Percentiles rank a stretch among this genome's conserved stretches.
Evolutionary conservation across 176 grass and related monocot genomes (phyloP).

Genomic region (Luzula sylvatica): DNA sequence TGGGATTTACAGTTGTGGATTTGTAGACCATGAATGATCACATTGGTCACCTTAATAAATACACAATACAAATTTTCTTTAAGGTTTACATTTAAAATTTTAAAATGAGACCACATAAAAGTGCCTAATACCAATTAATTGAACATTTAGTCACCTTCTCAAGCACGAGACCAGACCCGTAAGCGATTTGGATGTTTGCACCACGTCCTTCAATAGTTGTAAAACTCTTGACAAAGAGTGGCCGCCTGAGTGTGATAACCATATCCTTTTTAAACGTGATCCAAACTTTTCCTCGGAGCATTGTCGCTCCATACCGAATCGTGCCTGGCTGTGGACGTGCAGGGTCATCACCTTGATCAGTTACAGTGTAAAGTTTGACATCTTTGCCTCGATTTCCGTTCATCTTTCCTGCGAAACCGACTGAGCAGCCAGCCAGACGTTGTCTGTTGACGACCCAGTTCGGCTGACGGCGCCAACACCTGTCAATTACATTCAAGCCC

Average conservation of each 20-base stretch:
- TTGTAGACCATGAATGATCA: slow-evolving; percentile 75
- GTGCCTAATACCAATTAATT: too few relatives aligned
- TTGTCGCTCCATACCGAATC: slow-evolving; percentile 60
- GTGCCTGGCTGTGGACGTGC: slow-evolving; percentile 40
- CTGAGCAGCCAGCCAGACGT: slow-evolving; percentile 47
- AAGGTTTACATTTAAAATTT: too few relatives aligned
- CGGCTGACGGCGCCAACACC: slow-evolving; percentile 18
- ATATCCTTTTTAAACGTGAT: slow-evolving; percentile 50
- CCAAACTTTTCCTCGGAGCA: slow-evolving; percentile 68
- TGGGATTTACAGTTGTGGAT: slow-evolving; percentile 35
- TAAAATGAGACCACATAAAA: too few relatives aligned
- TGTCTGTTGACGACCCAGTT: slow-evolving; percentile 52
- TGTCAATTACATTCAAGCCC: slow-evolving; percentile 28
- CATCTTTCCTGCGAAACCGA: slow-evolving; percentile 72
- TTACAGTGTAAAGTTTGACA: slow-evolving; percentile 37
- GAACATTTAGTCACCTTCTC: too few relatives aligned
- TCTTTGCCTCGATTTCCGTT: slow-evolving; percentile 35
- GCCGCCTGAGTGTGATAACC: slow-evolving; percentile 49
- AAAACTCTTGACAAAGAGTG: too few relatives aligned
- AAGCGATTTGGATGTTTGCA: slow-evolving; percentile 51
- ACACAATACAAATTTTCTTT: too few relatives aligned
- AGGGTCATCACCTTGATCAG: slow-evolving; percentile 53
- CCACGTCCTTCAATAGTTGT: slow-evolving; percentile 90
- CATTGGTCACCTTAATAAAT: slow-evolving; percentile 25
- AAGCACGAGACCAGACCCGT: slow-evolving; percentile 55